phyloP scores from a whole-genome alignment of 768 basidiomycete species.

The Hygrophorus russula region DNA sequence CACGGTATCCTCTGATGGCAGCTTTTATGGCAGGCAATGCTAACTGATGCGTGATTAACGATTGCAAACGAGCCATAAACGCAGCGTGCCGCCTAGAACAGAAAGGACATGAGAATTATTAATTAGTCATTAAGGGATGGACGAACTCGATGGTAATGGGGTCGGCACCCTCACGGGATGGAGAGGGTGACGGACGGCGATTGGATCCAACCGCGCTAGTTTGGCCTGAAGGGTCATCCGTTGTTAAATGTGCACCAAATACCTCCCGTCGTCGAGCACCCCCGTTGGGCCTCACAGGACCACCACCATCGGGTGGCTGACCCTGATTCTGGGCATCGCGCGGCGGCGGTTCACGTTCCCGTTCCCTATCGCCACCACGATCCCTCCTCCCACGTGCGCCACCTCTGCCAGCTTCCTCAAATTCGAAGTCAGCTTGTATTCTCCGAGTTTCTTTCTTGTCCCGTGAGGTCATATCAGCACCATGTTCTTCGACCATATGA shows the following conservation, averaged over 20 bases:
- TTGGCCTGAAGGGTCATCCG: constrained; percentile 1
- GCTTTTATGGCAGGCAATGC: constrained; percentile 58
- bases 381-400: constrained; percentile 33
- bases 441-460: constrained; percentile 61
- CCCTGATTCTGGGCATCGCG: constrained; percentile 1
- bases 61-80: constrained; percentile 53
- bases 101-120: constrained; percentile 3
- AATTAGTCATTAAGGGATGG: neutral
- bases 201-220: constrained; percentile 16
- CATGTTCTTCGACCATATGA: constrained; percentile 82
- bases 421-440: constrained; percentile 64
- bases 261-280: constrained; percentile 44
- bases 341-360: constrained; percentile 39
- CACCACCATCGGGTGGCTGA: constrained; percentile 17
- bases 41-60: constrained; percentile 43
- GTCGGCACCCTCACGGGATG: constrained; percentile 36
- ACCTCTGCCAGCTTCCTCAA: constrained; percentile 32
- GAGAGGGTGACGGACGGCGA: constrained; percentile 23
- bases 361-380: constrained; percentile 34
- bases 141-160: constrained; percentile 45
- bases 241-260: constrained; percentile 51
- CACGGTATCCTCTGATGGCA: constrained; percentile 67
- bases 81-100: constrained; percentile 49
- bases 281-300: constrained; percentile 15
- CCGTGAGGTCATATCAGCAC: constrained; percentile 56